phyloP scores from a whole-genome alignment of 306 rosid species.

The Rosa persica region DNA sequence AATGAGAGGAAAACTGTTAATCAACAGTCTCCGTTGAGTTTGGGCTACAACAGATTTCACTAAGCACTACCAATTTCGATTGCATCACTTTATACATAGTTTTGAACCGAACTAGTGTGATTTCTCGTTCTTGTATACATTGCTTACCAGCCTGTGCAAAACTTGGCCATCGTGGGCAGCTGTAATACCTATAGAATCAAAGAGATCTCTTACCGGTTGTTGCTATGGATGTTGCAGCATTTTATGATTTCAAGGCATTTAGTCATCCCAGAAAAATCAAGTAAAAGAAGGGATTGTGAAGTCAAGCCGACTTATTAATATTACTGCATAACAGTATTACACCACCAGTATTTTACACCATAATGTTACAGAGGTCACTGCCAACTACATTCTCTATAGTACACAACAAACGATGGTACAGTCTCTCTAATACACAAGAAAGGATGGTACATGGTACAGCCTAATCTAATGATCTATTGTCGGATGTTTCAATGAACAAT shows the following conservation, averaged over 20 bases:
- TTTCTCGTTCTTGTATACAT: not conserved
- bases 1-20: not conserved
- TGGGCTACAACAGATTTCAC: slow-evolving; percentile 8
- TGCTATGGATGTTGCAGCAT: not conserved
- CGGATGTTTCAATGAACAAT: slow-evolving; percentile 59
- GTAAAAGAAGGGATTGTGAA: not conserved
- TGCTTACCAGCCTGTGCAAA: slow-evolving; percentile 8
- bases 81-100: slow-evolving; percentile 17
- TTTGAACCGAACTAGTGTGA: slow-evolving; percentile 11
- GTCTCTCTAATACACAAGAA: slow-evolving; percentile 48
- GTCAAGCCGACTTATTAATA: slow-evolving; percentile 25
- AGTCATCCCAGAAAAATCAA: not conserved
- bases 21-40: slow-evolving; percentile 5
- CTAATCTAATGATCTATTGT: slow-evolving; percentile 59
- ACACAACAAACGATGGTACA: slow-evolving; percentile 54
- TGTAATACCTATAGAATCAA: not conserved
- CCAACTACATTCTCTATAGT: slow-evolving; percentile 48
- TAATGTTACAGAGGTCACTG: slow-evolving; percentile 44
- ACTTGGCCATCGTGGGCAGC: not conserved
- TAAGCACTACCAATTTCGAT: slow-evolving; percentile 33
- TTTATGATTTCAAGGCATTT: not conserved
- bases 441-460: slow-evolving; percentile 43
- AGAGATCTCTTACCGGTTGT: not conserved
- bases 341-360: slow-evolving; percentile 59
- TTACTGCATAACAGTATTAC: slow-evolving; percentile 42